Conservation (phyloP, 306 rosid species). For the Crotalaria pallida region DNA sequence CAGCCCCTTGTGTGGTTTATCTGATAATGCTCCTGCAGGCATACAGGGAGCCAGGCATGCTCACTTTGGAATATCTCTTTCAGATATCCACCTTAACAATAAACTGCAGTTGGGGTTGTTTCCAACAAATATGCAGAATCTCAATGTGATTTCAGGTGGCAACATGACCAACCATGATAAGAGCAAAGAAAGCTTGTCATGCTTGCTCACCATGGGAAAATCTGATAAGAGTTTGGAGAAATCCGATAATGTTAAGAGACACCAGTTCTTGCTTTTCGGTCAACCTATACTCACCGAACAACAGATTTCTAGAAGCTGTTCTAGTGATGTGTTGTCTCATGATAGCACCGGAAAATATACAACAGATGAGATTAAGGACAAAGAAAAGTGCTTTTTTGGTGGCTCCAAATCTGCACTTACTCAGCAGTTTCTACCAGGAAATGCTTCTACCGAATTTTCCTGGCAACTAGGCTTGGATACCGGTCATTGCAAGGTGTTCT, state of each 20-base stretch:
- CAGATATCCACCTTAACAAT: constrained; percentile 66
- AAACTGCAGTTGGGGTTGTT: constrained; percentile 74
- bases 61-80: constrained; percentile 77
- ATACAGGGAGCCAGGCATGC: constrained; percentile 99
- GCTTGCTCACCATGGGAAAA: constrained; percentile 64
- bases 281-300: constrained; percentile 93
- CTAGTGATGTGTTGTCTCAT: constrained; percentile 31
- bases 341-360: constrained; percentile 22
- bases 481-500: constrained; percentile 87
- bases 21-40: constrained; percentile 89
- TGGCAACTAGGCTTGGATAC: constrained; percentile 64
- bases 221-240: constrained; percentile 57
- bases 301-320: constrained; percentile 58
- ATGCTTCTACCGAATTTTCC: constrained; percentile 47
- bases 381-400: constrained; percentile 39
- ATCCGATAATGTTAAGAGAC: constrained; percentile 55
- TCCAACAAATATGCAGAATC: constrained; percentile 50
- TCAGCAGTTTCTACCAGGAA: constrained; percentile 36
- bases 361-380: constrained; percentile 30
- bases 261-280: constrained; percentile 86
- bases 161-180: constrained; percentile 31
- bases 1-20: constrained; percentile 69
- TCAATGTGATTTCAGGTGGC: constrained; percentile 42
- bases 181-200: constrained; percentile 56
- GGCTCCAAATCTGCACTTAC: constrained; percentile 37